Evolutionary conservation across 768 basidiomycete genomes (phyloP), one percentile per base, ranked within the genome.

Genomic region (Tylopilus vinaceipallidus): DNA sequence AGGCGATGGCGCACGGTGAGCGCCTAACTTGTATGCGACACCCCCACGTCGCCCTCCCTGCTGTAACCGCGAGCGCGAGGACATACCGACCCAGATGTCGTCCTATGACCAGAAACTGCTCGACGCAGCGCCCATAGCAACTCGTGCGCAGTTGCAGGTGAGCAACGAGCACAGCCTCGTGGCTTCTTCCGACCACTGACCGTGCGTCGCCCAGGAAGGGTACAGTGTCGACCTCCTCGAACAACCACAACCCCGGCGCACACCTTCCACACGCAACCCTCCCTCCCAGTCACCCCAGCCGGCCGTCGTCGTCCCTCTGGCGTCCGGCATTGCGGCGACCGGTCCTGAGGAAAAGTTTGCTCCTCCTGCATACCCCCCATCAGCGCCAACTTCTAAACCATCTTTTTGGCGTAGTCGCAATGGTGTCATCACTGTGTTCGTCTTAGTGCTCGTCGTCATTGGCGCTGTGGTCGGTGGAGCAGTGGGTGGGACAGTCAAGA

Each of bases 401-500:
- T 72, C 79, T 5, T 84, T 80, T 64, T 83, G 77, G 71, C 72
- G 75, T 43, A 78, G 67, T 20, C 73, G 58, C 26, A 75, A 70
- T 16, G 79, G 79, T 8, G 66, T 73, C 7, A 61, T 79, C 33
- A 57, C 65, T 46, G 59, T 78, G 16, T 50, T 64, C 47, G 35
- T 80, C 44, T 55, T 67, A 14, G 62, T 57, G 3, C 24, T 82
- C 35, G 57, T 80, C 24, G 52, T 81, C 43, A 45, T 84, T 36
- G 82, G 67, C 1, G 82, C 74, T 1, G 68, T 78, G 2, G 73
- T 84, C 8, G 83, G 81, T 1, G 83, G 81, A 19, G 81, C 73
- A 0, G 82, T 83, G 2, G 83, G 80, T 19, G 82, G 75, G 11
- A 75, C 75, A 3, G 62, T 67, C 0, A 61, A 64, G 11, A 68